Evolutionary conservation across 2,329 filamentous ascomycete species (phyloP).

Genomic region (Waltergamsia citrina): DNA sequence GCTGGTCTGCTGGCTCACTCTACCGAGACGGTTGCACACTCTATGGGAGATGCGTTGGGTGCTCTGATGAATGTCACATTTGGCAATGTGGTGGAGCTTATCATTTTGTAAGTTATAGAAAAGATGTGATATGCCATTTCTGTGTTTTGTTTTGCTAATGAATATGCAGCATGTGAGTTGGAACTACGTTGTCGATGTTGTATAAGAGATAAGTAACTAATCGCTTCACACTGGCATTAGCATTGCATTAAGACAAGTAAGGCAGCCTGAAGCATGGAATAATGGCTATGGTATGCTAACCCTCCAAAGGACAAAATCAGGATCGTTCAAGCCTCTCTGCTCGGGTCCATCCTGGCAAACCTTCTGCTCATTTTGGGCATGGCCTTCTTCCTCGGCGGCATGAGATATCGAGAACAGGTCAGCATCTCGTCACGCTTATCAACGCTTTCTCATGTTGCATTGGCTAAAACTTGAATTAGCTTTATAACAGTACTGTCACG

Average conservation of each 20-base stretch:
- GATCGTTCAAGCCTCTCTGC: slow-evolving; percentile 82
- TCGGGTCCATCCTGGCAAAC: slow-evolving; percentile 86
- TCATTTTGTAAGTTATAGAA: slow-evolving; percentile 62
- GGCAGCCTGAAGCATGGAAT: too few species aligned
- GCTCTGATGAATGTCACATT: slow-evolving; percentile 70
- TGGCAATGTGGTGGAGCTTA: slow-evolving; percentile 71
- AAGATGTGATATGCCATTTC: too few species aligned
- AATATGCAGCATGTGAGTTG: slow-evolving; percentile 1
- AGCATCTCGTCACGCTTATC: too few species aligned
- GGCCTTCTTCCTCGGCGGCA: slow-evolving; percentile 78
- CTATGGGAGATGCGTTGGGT: slow-evolving; percentile 63
- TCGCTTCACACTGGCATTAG: too few species aligned
- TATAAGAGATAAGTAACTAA: too few species aligned
- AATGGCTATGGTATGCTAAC: too few species aligned
- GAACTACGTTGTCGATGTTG: too few species aligned
- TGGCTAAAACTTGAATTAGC: too few species aligned
- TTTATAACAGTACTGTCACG: slow-evolving; percentile 92
- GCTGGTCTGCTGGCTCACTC: slow-evolving; percentile 64
- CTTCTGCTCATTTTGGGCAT: slow-evolving; percentile 84
- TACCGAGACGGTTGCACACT: slow-evolving; percentile 64
- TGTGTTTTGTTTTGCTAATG: neutral
- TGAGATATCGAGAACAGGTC: slow-evolving; percentile 80
- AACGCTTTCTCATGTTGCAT: neutral
- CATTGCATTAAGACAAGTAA: too few species aligned
- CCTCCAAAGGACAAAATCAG: slow-evolving; percentile 65